Percentiles rank a stretch among this genome's conserved stretches.
phyloP scores from a whole-genome alignment of 306 rosid species.

The Corylus americana region DNA sequence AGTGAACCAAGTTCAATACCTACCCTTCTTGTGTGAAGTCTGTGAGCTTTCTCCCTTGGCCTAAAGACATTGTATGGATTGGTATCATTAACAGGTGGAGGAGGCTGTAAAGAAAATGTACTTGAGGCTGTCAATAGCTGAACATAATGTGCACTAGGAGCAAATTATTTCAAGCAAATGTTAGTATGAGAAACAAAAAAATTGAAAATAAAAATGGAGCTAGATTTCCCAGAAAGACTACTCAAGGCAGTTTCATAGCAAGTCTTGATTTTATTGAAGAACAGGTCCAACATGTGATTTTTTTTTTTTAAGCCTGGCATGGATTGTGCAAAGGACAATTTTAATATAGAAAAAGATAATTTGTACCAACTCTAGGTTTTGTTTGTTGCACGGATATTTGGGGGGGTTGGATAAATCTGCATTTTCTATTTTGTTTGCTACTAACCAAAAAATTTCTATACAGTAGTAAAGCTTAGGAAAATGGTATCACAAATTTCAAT shows the following conservation, averaged over 20 bases:
- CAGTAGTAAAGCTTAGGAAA: not conserved
- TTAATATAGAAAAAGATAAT: not conserved
- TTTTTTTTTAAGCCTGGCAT: not conserved
- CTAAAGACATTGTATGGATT: slow-evolving; percentile 98
- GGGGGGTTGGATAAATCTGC: not conserved
- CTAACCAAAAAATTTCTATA: not conserved
- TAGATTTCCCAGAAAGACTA: not conserved
- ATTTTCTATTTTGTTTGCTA: not conserved
- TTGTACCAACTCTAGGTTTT: not conserved
- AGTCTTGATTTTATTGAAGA: not conserved
- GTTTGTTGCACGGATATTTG: not conserved
- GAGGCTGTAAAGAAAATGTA: slow-evolving; percentile 66
- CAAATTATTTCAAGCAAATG: slow-evolving; percentile 14
- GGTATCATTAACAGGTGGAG: slow-evolving; percentile 97
- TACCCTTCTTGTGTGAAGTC: slow-evolving; percentile 98
- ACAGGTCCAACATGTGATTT: not conserved
- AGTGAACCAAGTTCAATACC: slow-evolving; percentile 31
- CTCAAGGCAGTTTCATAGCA: not conserved
- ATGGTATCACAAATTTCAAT: not conserved
- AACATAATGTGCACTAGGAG: not conserved
- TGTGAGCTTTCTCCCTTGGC: slow-evolving; percentile 98
- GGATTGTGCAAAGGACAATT: not conserved
- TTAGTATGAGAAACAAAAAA: not conserved
- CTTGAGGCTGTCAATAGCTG: slow-evolving; percentile 35
- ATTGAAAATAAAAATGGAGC: not conserved